Evolutionary conservation across 768 basidiomycete species (phyloP).

Genomic region (Pleurotus sapidus): DNA sequence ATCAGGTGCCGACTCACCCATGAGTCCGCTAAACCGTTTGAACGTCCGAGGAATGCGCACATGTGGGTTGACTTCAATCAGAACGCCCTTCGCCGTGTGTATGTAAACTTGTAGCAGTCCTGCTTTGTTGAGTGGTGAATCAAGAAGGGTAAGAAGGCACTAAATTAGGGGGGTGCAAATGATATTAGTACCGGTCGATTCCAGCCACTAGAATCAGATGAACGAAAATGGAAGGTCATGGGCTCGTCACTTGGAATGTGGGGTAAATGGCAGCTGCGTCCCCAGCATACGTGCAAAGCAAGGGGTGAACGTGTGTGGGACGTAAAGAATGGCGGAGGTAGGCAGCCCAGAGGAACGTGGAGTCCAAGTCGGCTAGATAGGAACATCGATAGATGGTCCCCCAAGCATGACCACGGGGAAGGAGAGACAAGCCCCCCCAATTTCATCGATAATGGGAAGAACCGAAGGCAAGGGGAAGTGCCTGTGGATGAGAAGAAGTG

Average conservation of each 20-base stretch:
- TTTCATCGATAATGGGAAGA: constrained; percentile 7
- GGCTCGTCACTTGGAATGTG: too few relatives aligned
- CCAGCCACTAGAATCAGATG: too few relatives aligned
- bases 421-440: not conserved
- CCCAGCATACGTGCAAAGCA: not conserved
- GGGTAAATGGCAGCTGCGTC: too few relatives aligned
- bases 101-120: constrained; percentile 97
- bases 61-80: constrained; percentile 98
- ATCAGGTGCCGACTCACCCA: constrained; percentile 61
- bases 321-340: not conserved
- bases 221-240: too few relatives aligned
- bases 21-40: constrained; percentile 96
- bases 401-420: not conserved
- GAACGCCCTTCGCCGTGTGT: constrained; percentile 92
- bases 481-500: not conserved
- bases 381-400: too few relatives aligned
- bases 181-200: too few relatives aligned
- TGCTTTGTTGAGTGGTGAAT: constrained; percentile 97
- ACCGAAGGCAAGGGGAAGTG: not conserved
- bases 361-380: not conserved
- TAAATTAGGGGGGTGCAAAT: constrained; percentile 24
- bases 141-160: constrained; percentile 94
- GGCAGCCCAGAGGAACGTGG: not conserved
- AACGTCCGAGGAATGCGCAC: constrained; percentile 98
- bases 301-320: not conserved